Evolutionary conservation across 352 stramenopile genomes (phyloP).

Genomic region (Pythium pyrilobum): DNA sequence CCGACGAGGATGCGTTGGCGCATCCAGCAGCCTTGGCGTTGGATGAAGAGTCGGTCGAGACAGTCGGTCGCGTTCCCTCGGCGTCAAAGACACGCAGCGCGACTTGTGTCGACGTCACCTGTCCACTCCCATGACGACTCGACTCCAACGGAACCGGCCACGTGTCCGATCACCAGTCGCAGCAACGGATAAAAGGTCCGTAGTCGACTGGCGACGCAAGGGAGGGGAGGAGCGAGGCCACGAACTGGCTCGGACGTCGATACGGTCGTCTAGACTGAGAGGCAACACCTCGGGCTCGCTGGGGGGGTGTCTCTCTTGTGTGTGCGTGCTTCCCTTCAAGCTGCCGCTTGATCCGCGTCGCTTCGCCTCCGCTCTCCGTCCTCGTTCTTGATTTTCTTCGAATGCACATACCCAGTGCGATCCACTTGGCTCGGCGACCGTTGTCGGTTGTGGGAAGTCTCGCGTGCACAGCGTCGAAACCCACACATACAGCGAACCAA

Average conservation of each 20-base stretch:
- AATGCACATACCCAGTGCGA: not conserved
- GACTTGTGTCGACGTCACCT: not conserved
- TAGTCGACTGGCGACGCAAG: not conserved
- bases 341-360: slow-evolving; percentile 11
- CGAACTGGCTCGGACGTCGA: not conserved
- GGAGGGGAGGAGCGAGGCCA: not conserved
- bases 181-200: slow-evolving; percentile 22
- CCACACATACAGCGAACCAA: not conserved
- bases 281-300: not conserved
- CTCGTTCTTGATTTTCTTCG: not conserved
- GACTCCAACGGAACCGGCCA: not conserved
- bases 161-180: not conserved
- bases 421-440: no score
- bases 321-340: slow-evolving; percentile 20
- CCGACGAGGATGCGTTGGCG: no score
- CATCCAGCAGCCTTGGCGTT: no score
- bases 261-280: no score
- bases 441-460: no score
- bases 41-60: no score
- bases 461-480: no score
- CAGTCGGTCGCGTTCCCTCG: not conserved
- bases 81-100: slow-evolving; percentile 19
- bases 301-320: not conserved
- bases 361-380: slow-evolving; percentile 5
- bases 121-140: slow-evolving; percentile 4